Base-by-base conservation (phyloP, 1,284 basidiomycete species). In the Pseudozyma tsukubaensis region DNA sequence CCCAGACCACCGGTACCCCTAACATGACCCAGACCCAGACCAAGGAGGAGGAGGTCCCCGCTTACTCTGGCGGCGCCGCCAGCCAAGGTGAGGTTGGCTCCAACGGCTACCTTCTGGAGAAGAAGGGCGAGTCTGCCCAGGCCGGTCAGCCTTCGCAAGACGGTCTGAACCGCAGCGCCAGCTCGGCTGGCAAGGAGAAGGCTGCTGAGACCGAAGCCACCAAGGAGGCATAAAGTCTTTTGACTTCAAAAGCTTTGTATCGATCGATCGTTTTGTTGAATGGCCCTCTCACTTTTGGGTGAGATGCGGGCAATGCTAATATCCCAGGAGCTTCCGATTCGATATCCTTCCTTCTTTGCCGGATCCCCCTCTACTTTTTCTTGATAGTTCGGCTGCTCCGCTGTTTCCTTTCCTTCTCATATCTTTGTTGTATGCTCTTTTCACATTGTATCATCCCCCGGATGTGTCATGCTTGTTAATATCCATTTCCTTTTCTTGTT, bases 71-170 rank as follows among this genome's bases (percentile, higher is more conserved):
- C 36, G 68, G 63, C 21, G 59, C 71, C 32, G 59, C 60, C 6
- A 32, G 57, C 42, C 64, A 68, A 55, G 72, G 72, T 34, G 72
- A 75, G 60, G 72, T 89, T 49, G 89, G 89, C 18, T 85, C 87
- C 59, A 89, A 90, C 82, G 93, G 91, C 51, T 93, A 92, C 83
- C 86, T 89, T 70, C 92, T 94, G 53, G 80, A 82, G 72, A 82
- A 82, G 79, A 82, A 82, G 72, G 75, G 68, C 45, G 74, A 72
- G 48, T 45, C 53, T 21, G 73, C 72, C 32, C 63, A 60, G 45
- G 72, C 78, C 11, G 78, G 76, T 37, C 76, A 78, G 61, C 77
- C 78, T 24, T 77, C 73, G 19, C 77, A 79, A 60, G 77, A 79
- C 49, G 77, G 68, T 48, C 50, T 75, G 35, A 75, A 75, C 72